Base-by-base conservation (phyloP, 2,329 filamentous ascomycete species). In the Lasiodiplodia gonubiensis region DNA sequence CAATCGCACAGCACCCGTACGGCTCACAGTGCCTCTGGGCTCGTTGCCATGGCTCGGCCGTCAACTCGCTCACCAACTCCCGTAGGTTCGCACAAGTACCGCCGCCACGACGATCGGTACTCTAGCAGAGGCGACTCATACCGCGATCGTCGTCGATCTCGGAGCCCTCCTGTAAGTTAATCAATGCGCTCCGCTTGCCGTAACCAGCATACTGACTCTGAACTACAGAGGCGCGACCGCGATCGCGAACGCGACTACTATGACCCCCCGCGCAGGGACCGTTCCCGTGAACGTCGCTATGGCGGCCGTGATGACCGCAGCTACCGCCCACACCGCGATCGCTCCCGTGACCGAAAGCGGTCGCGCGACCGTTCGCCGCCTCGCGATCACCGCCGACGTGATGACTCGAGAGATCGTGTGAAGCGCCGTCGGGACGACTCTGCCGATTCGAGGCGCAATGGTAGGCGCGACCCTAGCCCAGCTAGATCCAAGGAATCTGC, bases 41-140 rank as follows among this genome's bases (percentile, higher is more conserved):
- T 66, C 46, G 67, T 67, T 80, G 52, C 53, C 39, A 70, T 70
- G 68, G 68, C 68, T 53, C 55, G 63, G 39, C 67, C 51, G 8
- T 46, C 35, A 42, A 67, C 57, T 48, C 86, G 92, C 91, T 94
- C 92, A 94, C 92, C 92, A 92, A 93, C 90, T 89, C 91, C 91
- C 90, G 89, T 90, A 93, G 91, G 91, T 88, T 93, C 91, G 86
- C 89, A 91, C 83, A 90, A 88, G 82, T 87, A 68, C 42, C 69
- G 57, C 51, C 68, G 72, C 33, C 68, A 70, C 67, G 72, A 75
- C 71, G 75, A 77, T 68, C 74, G 76, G 68, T 71, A 74, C 67
- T 71, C 70, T 54, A 71, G 73, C 71, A 72, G 73, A 66, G 69
- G 70, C 65, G 68, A 84, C 72, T 66, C 79, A 39, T 75, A 79